These are phyloP conservation scores for Aspergillus pseudoglaucus DNA, from an alignment of 2,329 filamentous ascomycete genomes.

Conservation along the genomic window DNA sequence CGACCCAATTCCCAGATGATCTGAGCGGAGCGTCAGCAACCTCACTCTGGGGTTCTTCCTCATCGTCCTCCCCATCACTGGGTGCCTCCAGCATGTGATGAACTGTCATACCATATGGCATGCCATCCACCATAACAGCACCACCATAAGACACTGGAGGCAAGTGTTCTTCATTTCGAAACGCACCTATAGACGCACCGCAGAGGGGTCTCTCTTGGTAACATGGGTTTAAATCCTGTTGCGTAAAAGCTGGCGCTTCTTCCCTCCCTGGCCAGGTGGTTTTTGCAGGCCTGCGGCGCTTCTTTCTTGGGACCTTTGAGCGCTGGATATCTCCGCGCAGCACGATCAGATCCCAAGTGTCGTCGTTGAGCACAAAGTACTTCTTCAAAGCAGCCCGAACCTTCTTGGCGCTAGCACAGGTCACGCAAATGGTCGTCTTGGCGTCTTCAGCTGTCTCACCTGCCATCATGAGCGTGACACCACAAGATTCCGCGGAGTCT, in stretches of 20 bases:
- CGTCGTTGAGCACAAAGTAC: slow-evolving; percentile 51
- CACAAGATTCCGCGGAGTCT: slow-evolving; percentile 55
- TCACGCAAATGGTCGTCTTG: slow-evolving; percentile 57
- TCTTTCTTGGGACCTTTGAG: slow-evolving; percentile 46
- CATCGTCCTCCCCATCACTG: slow-evolving; percentile 47
- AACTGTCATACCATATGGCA: slow-evolving; percentile 88
- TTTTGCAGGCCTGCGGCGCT: slow-evolving; percentile 32
- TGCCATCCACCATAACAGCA: slow-evolving; percentile 74
- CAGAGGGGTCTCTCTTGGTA: slow-evolving; percentile 75
- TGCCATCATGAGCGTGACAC: slow-evolving; percentile 55
- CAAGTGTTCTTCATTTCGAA: slow-evolving; percentile 74
- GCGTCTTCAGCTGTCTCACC: slow-evolving; percentile 53
- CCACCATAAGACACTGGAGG: slow-evolving; percentile 89
- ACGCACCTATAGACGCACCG: slow-evolving; percentile 89
- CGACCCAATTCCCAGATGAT: slow-evolving; percentile 40
- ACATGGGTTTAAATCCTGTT: slow-evolving; percentile 54
- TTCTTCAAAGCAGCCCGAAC: slow-evolving; percentile 53
- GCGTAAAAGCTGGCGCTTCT: slow-evolving; percentile 20
- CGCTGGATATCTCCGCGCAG: slow-evolving; percentile 52
- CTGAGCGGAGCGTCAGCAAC: slow-evolving; percentile 31
- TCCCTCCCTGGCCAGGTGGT: slow-evolving; percentile 20
- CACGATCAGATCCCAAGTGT: slow-evolving; percentile 54
- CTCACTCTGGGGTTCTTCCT: slow-evolving; percentile 13
- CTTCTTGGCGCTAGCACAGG: slow-evolving; percentile 53
- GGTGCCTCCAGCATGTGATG: slow-evolving; percentile 84